Evolutionary conservation across 2,329 filamentous ascomycete species (phyloP).

Genomic region (Penicillium occitanis): DNA sequence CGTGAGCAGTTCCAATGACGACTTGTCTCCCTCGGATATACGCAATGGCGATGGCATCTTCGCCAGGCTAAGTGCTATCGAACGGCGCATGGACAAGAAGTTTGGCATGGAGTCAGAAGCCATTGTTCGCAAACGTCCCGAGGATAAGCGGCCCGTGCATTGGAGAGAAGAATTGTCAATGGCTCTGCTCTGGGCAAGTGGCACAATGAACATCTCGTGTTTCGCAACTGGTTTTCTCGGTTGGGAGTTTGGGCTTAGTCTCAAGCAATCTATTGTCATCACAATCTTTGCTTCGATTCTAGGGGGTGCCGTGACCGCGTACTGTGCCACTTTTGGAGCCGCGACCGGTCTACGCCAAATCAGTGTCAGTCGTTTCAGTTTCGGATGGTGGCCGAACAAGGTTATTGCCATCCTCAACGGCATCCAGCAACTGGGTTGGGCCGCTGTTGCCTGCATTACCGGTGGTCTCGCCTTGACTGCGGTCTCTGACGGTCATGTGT

Average conservation of each 20-base stretch:
- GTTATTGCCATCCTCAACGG: conserved; percentile 47
- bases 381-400: conserved; percentile 55
- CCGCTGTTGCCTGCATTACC: conserved; percentile 33
- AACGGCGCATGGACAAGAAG: conserved; percentile 47
- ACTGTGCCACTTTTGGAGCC: conserved; percentile 53
- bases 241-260: conserved; percentile 49
- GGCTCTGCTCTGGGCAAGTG: conserved; percentile 55
- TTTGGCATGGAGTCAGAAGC: conserved; percentile 53
- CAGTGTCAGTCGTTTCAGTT: conserved; percentile 51
- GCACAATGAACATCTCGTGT: conserved; percentile 54
- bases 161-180: conserved; percentile 50
- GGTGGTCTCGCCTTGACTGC: conserved; percentile 35
- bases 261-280: conserved; percentile 48
- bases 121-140: conserved; percentile 48
- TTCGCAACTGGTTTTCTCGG: conserved; percentile 56
- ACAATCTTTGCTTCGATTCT: conserved; percentile 50
- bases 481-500: conserved; percentile 36
- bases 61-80: conserved; percentile 39
- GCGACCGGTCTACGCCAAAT: conserved; percentile 54
- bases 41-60: conserved; percentile 21
- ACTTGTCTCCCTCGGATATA: background rate
- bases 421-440: conserved; percentile 36
- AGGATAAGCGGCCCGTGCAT: conserved; percentile 37
- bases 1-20: conserved; percentile 15
- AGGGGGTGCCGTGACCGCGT: conserved; percentile 46